phyloP scores from a whole-genome alignment of 2,329 filamentous ascomycete species.

The Whalleya microplaca region DNA sequence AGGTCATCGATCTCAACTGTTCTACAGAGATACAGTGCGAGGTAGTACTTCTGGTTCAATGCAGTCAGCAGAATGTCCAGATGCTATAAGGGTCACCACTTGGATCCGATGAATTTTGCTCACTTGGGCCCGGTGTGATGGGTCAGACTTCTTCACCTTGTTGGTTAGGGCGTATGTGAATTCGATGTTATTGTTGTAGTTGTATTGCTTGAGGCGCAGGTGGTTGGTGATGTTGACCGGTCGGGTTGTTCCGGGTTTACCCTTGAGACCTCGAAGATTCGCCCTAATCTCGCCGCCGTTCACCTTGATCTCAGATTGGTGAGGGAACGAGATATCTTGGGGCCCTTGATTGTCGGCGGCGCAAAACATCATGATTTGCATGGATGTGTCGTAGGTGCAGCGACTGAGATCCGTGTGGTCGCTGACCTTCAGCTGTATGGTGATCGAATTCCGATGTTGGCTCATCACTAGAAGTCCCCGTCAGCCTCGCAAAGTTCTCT shows the following conservation, averaged over 20 bases:
- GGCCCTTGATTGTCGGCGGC: conserved; percentile 64
- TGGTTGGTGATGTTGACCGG: conserved; percentile 87
- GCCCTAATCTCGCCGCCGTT: conserved; percentile 87
- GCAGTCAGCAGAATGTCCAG: conserved; percentile 22
- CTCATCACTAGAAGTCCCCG: conserved; percentile 53
- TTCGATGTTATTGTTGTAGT: conserved; percentile 76
- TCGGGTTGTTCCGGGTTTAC: conserved; percentile 91
- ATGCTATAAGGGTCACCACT: conserved; percentile 18
- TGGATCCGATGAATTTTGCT: conserved; percentile 28
- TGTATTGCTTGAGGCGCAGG: conserved; percentile 67
- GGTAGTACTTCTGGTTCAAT: conserved; percentile 65
- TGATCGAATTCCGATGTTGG: conserved; percentile 54
- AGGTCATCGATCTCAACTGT: conserved; percentile 73
- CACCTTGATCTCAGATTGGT: conserved; percentile 89
- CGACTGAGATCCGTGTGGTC: conserved; percentile 56
- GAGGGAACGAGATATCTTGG: conserved; percentile 86
- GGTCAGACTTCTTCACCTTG: conserved; percentile 64
- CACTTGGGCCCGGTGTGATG: conserved; percentile 30
- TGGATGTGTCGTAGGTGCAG: conserved; percentile 62
- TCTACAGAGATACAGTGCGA: conserved; percentile 77
- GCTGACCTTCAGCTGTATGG: conserved; percentile 51
- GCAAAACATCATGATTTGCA: conserved; percentile 84
- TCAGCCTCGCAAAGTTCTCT: conserved; percentile 5
- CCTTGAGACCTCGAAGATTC: conserved; percentile 94
- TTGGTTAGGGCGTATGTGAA: conserved; percentile 91